Conservation (phyloP, 768 basidiomycete species). For the Zangia roseola region DNA sequence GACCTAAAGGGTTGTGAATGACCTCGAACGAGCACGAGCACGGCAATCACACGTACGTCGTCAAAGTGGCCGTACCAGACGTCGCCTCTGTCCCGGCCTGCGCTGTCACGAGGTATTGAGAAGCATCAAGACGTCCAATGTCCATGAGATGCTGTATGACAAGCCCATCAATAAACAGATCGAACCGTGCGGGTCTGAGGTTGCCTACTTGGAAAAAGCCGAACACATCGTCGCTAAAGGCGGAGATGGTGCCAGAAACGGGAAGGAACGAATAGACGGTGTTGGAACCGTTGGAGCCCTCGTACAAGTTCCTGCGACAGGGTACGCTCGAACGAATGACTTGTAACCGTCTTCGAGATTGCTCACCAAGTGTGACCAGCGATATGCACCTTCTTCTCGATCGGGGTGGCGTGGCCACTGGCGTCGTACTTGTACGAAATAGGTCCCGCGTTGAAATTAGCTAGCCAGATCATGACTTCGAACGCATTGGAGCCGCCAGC, state of each 20-base stretch:
- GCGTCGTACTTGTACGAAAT: conserved; percentile 50
- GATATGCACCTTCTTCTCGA: conserved; percentile 40
- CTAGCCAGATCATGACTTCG: conserved; percentile 69
- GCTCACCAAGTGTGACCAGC: conserved; percentile 51
- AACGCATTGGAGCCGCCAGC: conserved; percentile 44
- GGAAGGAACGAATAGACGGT: conserved; percentile 51
- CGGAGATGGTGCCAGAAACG: conserved; percentile 35
- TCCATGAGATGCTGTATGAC: conserved; percentile 51
- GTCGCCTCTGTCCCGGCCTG: conserved; percentile 68
- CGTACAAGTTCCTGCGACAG: conserved; percentile 50
- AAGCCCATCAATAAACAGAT: neutral
- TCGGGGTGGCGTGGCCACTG: conserved; percentile 45
- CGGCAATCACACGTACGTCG: conserved; percentile 42
- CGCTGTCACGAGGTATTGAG: conserved; percentile 56
- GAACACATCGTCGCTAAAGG: conserved; percentile 55
- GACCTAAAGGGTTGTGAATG: conserved; percentile 31
- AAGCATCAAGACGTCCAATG: conserved; percentile 42
- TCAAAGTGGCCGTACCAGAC: conserved; percentile 52
- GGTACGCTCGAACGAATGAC: neutral
- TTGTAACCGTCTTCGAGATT: neutral
- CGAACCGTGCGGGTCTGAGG: neutral
- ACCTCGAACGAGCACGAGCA: neutral
- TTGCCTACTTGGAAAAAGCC: conserved; percentile 46
- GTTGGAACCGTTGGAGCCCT: conserved; percentile 53
- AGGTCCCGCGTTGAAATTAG: conserved; percentile 54